A percentile compares a stretch with the other conserved stretches of the same genome.
These are phyloP conservation scores for Tolypocladium cylindrosporum DNA, from an alignment of 2,329 filamentous ascomycete genomes.

Conservation along the genomic window DNA sequence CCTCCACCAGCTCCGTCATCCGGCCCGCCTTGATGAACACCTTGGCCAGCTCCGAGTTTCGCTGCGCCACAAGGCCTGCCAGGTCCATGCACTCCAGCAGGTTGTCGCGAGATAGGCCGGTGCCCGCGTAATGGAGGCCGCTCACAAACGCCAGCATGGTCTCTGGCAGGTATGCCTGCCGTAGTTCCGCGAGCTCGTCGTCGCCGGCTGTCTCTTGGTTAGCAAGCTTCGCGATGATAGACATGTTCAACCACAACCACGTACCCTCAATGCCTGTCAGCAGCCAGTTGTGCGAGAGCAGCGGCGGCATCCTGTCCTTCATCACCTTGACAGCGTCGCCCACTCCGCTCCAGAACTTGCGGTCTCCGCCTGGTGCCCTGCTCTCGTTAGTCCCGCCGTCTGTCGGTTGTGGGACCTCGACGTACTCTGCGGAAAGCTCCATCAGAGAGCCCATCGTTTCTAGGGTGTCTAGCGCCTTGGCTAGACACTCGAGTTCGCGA, in stretches of 20 bases:
- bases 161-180: conserved; percentile 75
- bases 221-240: neutral
- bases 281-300: conserved; percentile 57
- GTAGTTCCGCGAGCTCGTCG: conserved; percentile 52
- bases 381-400: conserved; percentile 9
- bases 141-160: conserved; percentile 75
- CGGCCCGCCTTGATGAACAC: conserved; percentile 55
- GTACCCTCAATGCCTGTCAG: conserved; percentile 43
- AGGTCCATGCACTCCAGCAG: conserved; percentile 83
- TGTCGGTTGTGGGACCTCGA: conserved; percentile 12
- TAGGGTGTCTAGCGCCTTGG: conserved; percentile 54
- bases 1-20: conserved; percentile 67
- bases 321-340: conserved; percentile 42
- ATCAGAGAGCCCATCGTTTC: conserved; percentile 54
- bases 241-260: conserved; percentile 8
- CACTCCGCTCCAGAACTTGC: conserved; percentile 45
- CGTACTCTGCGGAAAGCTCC: conserved; percentile 42
- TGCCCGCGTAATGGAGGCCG: conserved; percentile 70
- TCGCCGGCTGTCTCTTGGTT: conserved; percentile 30
- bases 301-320: conserved; percentile 45
- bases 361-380: conserved; percentile 24
- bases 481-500: conserved; percentile 59
- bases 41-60: conserved; percentile 54
- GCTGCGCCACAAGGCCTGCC: conserved; percentile 62
- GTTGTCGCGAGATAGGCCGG: conserved; percentile 62